These are phyloP conservation scores for Trichoderma koningii DNA, from an alignment of 2,329 filamentous ascomycete species.

Conservation along the genomic window DNA sequence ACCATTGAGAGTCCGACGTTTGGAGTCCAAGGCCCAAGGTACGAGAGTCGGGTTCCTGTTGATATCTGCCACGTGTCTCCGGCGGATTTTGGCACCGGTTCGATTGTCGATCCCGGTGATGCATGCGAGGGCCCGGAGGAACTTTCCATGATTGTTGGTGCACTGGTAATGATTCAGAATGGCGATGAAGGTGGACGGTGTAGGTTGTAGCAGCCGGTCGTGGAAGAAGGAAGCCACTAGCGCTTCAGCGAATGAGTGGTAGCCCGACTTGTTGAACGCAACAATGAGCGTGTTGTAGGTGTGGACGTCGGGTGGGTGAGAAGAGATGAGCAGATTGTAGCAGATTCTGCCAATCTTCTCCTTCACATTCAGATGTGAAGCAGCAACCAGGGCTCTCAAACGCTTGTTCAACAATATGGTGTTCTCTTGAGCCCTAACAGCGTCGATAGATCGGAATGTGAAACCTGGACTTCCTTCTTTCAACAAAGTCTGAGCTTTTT, in stretches of 20 bases:
- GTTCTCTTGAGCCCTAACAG: conserved; percentile 33
- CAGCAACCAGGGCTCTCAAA: conserved; percentile 37
- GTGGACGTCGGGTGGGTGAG: conserved; percentile 63
- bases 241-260: conserved; percentile 53
- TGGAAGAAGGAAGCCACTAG: conserved; percentile 55
- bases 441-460: conserved; percentile 37
- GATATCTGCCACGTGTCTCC: conserved; percentile 41
- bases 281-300: conserved; percentile 72
- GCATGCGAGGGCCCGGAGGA: conserved; percentile 49
- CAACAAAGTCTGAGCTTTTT: conserved; percentile 36
- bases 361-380: conserved; percentile 34
- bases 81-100: conserved; percentile 44
- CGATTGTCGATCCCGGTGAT: conserved; percentile 48
- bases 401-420: conserved; percentile 36
- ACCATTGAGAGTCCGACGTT: conserved; percentile 35
- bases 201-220: conserved; percentile 48
- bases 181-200: conserved; percentile 51
- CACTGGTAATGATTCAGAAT: conserved; percentile 54
- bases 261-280: conserved; percentile 59
- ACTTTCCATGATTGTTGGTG: conserved; percentile 45
- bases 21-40: conserved; percentile 38
- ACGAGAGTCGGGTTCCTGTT: conserved; percentile 32
- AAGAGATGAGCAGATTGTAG: conserved; percentile 67
- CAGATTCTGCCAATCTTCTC: conserved; percentile 50
- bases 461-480: conserved; percentile 30